Conservation (phyloP, 2,329 filamentous ascomycete genomes). For the Neocatenulostroma microsporum region DNA sequence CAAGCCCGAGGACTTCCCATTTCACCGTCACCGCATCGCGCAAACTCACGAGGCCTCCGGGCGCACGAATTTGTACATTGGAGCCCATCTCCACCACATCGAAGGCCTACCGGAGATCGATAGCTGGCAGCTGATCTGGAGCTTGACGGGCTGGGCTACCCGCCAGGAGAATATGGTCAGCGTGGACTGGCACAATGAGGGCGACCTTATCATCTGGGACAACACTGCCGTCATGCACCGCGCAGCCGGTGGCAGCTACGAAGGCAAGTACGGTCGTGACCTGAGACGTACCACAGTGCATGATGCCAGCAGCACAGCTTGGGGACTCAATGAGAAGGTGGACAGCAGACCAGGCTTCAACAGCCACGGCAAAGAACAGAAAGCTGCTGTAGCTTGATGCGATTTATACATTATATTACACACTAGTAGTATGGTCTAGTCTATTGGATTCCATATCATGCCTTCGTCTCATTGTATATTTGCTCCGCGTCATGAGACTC, state of each 20-base stretch:
- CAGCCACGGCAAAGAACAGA: conserved; percentile 2
- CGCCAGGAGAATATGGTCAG: conserved; percentile 40
- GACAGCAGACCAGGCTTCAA: conserved; percentile 9
- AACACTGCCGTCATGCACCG: conserved; percentile 51
- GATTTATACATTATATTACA: too few species aligned
- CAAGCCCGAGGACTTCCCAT: conserved; percentile 29
- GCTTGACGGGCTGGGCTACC: conserved; percentile 39
- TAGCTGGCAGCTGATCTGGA: conserved; percentile 29
- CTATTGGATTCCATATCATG: too few species aligned
- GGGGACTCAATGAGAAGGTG: conserved; percentile 8
- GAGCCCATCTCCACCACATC: conserved; percentile 45
- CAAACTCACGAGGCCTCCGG: conserved; percentile 46
- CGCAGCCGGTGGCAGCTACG: conserved; percentile 41
- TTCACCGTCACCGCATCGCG: conserved; percentile 40
- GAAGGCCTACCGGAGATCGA: conserved; percentile 32
- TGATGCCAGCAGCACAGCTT: conserved; percentile 10
- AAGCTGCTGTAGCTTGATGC: too few species aligned
- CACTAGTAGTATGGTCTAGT: too few species aligned
- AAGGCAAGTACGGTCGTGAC: conserved; percentile 29
- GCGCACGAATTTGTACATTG: conserved; percentile 46
- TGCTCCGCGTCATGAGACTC: too few species aligned
- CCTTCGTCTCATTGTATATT: too few species aligned
- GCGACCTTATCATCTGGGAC: conserved; percentile 53
- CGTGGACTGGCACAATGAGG: conserved; percentile 41
- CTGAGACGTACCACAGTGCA: conserved; percentile 9